phyloP scores from a whole-genome alignment of 2,329 filamentous ascomycete genomes.

The Arachnopeziza araneosa region DNA sequence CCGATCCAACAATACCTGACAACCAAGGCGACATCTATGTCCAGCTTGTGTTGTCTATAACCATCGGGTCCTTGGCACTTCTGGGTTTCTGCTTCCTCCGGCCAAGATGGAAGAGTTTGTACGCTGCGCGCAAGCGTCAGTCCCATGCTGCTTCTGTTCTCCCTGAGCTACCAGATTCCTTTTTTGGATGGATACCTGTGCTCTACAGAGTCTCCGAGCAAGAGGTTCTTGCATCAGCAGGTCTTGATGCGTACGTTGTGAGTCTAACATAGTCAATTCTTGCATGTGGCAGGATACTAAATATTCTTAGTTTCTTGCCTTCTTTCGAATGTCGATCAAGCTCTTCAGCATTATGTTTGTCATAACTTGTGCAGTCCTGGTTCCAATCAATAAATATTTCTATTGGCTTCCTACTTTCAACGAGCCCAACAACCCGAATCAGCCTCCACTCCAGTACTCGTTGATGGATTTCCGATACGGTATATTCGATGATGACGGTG shows the following conservation, averaged over 20 bases:
- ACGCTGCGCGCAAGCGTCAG: constrained; percentile 80
- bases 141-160: constrained; percentile 54
- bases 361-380: constrained; percentile 74
- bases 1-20: constrained; percentile 24
- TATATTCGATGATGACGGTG: constrained; percentile 4
- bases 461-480: not conserved
- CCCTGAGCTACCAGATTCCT: constrained; percentile 73
- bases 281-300: constrained; percentile 10
- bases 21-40: constrained; percentile 35
- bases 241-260: constrained; percentile 90
- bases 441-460: constrained; percentile 1
- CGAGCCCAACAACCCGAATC: constrained; percentile 29
- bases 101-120: constrained; percentile 86
- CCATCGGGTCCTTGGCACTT: constrained; percentile 66
- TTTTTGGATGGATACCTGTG: constrained; percentile 90
- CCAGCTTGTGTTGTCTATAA: constrained; percentile 68
- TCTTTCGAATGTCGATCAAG: constrained; percentile 92
- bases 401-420: constrained; percentile 28
- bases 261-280: constrained; percentile 21
- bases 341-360: constrained; percentile 76
- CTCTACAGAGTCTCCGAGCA: constrained; percentile 82
- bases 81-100: constrained; percentile 75
- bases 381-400: constrained; percentile 76
- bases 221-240: constrained; percentile 82
- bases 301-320: constrained; percentile 65